Evolutionary conservation across 345 rosid genomes (phyloP), one percentile per base, ranked within the genome.

Genomic region (Cochlearia excelsa): DNA sequence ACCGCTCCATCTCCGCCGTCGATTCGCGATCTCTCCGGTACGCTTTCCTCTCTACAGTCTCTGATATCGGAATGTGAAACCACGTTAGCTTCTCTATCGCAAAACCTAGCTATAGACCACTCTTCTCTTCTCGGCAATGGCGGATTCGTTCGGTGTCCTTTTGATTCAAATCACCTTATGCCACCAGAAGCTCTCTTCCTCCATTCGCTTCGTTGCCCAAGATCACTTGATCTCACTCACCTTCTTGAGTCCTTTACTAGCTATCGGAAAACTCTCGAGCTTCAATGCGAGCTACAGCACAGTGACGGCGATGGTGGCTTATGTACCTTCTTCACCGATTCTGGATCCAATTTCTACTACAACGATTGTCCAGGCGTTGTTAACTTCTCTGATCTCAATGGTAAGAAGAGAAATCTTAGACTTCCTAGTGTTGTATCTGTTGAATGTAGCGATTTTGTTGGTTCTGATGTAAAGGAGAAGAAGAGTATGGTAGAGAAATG

Each of bases 121-220:
- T 43, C 68, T 48, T 61, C 52, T 39, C 63, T 52, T 60, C 80
- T 59, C 39, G 63, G 38, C 26, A 68, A 65, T 61, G 69, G 45
- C 53, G 51, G 60, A 26, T 67, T 68, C 6, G 64, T 79, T 63
- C 60, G 83, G 37, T 89, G 95, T 73, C 82, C 81, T 31, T 72
- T 72, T 69, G 82, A 81, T 51, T 77, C 74, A 1, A 79, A 82
- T 71, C 96, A 88, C 65, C 83, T 77, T 52, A 63, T 84, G 78
- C 90, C 95, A 2, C 85, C 93, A 0, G 80, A 81, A 23, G 61
- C 84, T 16, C 95, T 88, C 67, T 88, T 88, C 53, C 59, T 70
- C 48, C 96, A 88, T 74, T 79, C 83, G 40, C 85, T 91, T 51
- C 74, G 50, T 46, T 88, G 95, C 82, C 86, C 88, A 11, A 60